A percentile compares a stretch with the other conserved stretches of the same genome.
Evolutionary conservation across 768 basidiomycete species (phyloP).

Genomic region (Russula sp.): DNA sequence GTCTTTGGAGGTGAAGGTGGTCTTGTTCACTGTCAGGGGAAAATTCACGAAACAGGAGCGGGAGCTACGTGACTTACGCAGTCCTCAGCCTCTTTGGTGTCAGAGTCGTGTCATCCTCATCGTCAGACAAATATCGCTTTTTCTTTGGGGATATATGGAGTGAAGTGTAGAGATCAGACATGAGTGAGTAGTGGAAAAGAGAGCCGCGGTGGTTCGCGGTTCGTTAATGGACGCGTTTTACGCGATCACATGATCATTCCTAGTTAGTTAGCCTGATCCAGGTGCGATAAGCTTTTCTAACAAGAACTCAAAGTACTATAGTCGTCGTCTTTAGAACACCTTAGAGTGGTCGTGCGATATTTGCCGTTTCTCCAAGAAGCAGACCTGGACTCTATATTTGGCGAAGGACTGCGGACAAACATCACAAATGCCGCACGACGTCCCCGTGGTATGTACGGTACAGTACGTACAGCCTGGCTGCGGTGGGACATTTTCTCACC

Average conservation of each 20-base stretch:
- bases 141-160: conserved; percentile 65
- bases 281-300: too few relatives aligned
- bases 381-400: too few relatives aligned
- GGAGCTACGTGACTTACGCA: conserved; percentile 35
- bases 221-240: neutral
- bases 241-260: conserved; percentile 22
- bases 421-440: neutral
- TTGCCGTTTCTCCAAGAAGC: too few relatives aligned
- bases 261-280: neutral
- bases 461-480: neutral
- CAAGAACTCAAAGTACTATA: too few relatives aligned
- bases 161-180: conserved; percentile 59
- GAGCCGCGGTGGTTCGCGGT: neutral
- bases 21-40: conserved; percentile 30
- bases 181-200: conserved; percentile 19
- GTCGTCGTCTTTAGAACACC: too few relatives aligned
- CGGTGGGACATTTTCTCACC: neutral
- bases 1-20: conserved; percentile 57
- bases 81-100: conserved; percentile 68
- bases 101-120: conserved; percentile 45
- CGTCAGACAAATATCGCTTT: conserved; percentile 50
- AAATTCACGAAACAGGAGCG: conserved; percentile 3
- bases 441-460: neutral
- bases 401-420: too few relatives aligned
- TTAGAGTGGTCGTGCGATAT: too few relatives aligned